Base-by-base conservation (phyloP, 2,329 filamentous ascomycete species). In the Xylaria arbuscula region DNA sequence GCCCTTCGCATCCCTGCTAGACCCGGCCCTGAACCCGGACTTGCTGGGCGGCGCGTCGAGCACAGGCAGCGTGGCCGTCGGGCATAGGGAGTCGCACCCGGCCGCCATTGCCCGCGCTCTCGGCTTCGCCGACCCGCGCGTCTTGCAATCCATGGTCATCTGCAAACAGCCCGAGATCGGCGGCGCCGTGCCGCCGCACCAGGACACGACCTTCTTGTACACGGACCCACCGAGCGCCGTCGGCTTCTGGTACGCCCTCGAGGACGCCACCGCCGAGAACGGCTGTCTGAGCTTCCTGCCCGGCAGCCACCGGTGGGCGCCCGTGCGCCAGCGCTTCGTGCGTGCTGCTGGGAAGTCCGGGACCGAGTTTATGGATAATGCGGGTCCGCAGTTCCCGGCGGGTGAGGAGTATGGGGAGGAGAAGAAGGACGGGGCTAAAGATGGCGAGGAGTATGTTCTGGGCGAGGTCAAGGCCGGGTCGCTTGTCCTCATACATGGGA, bases 101-200 rank as follows among this genome's bases (percentile, higher is more conserved):
- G 84, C 83, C 0, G 88, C 85, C 5, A 89, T 97, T 15, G 93
- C 94, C 0, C 83, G 83, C 53, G 86, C 86, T 9, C 84, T 97
- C 11, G 91, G 91, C 2, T 97, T 94, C 82, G 75, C 73, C 4
- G 93, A 97, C 79, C 93, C 94, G 1, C 85, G 91, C 22, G 88
- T 86, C 68, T 84, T 99, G 61, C 96, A 99, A 84, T 96, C 92
- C 79, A 99, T 99, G 96, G 87, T 98, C 34, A 98, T 99, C 75
- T 98, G 94, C 88, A 99, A 99, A 81, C 95, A 98, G 82, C 94
- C 96, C 24, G 93, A 97, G 81, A 98, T 98, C 62, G 96, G 96
- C 34, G 95, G 93, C 24, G 92, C 92, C 1, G 96, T 98, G 51
- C 93, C 92, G 0, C 89, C 93, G 24, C 96, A 99, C 79, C 94